Base-by-base conservation (phyloP, 441 rosid genomes). In the Omphalea diandra region DNA sequence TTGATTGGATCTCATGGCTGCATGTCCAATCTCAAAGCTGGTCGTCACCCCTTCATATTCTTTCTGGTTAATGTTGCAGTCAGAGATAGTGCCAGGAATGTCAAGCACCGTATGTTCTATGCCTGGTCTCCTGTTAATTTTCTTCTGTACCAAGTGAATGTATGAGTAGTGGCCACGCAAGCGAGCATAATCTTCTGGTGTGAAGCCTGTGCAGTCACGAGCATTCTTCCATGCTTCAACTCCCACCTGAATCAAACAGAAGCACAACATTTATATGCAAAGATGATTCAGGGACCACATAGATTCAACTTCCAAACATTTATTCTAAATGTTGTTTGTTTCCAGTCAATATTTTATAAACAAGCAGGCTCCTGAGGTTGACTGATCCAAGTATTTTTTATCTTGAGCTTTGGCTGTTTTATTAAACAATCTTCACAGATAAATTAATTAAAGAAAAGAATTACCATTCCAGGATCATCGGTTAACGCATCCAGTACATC, bases 171-270 rank as follows among this genome's bases (percentile, higher is more conserved):
- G 96, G 58, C 98, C 98, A 0, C 96, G 96, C 67, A 93, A 57
- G n/a, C 96, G 91, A 5, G 98, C 98, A 65, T 91, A 91, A 73
- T 85, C 98, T 80, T 91, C 97, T 2, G 98, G 98, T 6, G 97
- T 88, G 73, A 82, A 91, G 54, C 98, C 97, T 5, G 96, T 79
- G 83, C 84, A 86, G 80, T 93, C 98, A 0, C 76, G 83, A 68
- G 94, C 87, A 54, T 72, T 84, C 76, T 83, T 88, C 98, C 98
- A 93, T 14, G 96, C 97, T 83, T 83, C 82, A 59, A 91, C 74
- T 36, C 98, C 98, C 72, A 91, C 93, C 97, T 93, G 76, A 70
- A 80, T 54, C 61, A 67, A 33, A 68, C 20, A 56, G n/a, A 56
- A 11, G 62, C 35, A 41, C 36, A n/a, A n/a, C n/a, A n/a, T n/a